phyloP scores from a whole-genome alignment of 495 filamentous ascomycete genomes.

The Penicillium goetzii region DNA sequence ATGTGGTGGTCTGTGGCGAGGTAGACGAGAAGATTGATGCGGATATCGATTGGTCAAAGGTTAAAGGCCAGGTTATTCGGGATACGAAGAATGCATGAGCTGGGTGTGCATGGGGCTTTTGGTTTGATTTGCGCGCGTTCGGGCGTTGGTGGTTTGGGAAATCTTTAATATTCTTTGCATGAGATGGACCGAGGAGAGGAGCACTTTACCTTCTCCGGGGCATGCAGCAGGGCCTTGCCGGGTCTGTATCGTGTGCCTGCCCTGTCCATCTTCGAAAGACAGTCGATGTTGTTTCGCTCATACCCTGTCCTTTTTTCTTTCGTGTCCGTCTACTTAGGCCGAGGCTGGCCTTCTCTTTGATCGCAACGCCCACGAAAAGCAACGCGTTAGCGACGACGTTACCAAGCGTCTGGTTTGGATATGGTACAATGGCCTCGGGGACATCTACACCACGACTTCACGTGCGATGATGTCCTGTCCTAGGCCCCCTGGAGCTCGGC shows the following conservation, averaged over 20 bases:
- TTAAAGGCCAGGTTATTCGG: conserved; percentile 82
- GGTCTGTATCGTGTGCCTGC: not conserved
- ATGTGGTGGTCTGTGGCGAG: conserved; percentile 87
- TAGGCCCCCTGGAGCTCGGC: conserved; percentile 17
- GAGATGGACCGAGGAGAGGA: conserved; percentile 14
- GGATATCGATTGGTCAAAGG: conserved; percentile 88
- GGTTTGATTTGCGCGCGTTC: conserved; percentile 13
- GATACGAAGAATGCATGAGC: conserved; percentile 76
- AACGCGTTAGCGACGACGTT: not conserved
- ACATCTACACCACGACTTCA: conserved; percentile 10
- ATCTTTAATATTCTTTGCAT: conserved; percentile 23
- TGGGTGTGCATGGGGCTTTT: conserved; percentile 5
- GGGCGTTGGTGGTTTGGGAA: conserved; percentile 26
- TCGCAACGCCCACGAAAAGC: not conserved
- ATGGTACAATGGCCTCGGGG: conserved; percentile 13
- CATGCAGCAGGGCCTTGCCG: conserved; percentile 4
- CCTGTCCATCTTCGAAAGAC: not conserved
- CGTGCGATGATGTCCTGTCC: conserved; percentile 5
- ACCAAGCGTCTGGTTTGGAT: not conserved
- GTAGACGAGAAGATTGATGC: conserved; percentile 86
- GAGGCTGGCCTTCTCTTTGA: not conserved
- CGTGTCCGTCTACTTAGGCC: not conserved
- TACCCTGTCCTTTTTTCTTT: not conserved
- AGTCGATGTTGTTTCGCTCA: conserved; percentile 1
- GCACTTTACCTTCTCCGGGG: not conserved